Evolutionary conservation across 2,329 filamentous ascomycete species (phyloP).

Genomic region (Hymenoscyphus fraxineus): DNA sequence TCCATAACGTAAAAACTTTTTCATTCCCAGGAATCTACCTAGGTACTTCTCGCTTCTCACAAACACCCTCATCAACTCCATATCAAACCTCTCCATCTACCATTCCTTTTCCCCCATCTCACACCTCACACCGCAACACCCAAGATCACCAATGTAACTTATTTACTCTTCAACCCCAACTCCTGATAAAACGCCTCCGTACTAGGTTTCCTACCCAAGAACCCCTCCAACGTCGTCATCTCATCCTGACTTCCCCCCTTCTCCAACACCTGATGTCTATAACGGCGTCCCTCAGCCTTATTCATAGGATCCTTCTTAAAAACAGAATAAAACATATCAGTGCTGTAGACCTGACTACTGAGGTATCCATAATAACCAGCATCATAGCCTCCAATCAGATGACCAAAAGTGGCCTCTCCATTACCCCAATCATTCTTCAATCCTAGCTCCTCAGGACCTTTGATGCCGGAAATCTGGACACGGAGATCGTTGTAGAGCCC

Average conservation of each 20-base stretch:
- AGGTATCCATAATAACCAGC: conserved; percentile 78
- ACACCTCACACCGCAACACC: too few relatives aligned
- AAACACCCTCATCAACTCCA: too few relatives aligned
- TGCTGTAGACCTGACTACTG: conserved; percentile 74
- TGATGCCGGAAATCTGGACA: conserved; percentile 66
- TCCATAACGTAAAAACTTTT: too few relatives aligned
- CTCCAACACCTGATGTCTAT: conserved; percentile 75
- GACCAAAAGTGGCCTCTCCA: conserved; percentile 75
- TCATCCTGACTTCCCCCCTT: conserved; percentile 75
- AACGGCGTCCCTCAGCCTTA: conserved; percentile 66
- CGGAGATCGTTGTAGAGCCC: conserved; percentile 70
- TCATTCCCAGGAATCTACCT: too few relatives aligned
- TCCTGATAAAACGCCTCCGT: conserved; percentile 78
- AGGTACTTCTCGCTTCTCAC: too few relatives aligned
- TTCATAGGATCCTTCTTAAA: conserved; percentile 80
- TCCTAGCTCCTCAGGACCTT: conserved; percentile 67
- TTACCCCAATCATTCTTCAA: conserved; percentile 60
- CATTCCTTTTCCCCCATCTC: too few relatives aligned
- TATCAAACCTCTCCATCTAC: too few relatives aligned
- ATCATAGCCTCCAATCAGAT: conserved; percentile 80
- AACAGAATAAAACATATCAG: conserved; percentile 80
- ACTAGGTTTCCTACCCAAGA: conserved; percentile 71
- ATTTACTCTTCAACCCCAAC: conserved; percentile 48
- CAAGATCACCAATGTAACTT: too few relatives aligned
- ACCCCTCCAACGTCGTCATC: conserved; percentile 75